Base-by-base conservation (phyloP, 1,284 basidiomycete genomes). In the Ceratobasidium sp. region DNA sequence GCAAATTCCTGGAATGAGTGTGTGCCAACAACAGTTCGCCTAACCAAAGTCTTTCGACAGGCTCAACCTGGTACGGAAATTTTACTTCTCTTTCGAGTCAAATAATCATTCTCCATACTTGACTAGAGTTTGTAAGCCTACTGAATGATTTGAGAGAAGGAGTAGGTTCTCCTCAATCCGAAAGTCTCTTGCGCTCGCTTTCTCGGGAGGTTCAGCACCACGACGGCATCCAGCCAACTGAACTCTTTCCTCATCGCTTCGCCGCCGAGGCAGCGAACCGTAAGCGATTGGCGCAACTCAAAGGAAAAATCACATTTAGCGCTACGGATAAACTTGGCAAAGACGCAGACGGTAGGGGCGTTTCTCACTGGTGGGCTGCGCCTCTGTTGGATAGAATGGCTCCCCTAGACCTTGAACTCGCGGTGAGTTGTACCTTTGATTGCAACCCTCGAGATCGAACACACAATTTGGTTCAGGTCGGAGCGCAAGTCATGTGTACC, bases 1-100 rank as follows among this genome's bases (percentile, higher is more conserved):
- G 92, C 94, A 0, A 79, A 85, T 56, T 83, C 83, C 58, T 98
- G 96, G 96, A 77, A 79, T n/a, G 75, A 80, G 70, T 83, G 86
- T 67, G 82, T 92, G 59, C 85, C 85, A 66, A 80, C 81, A 28
- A 87, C 86, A 2, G 83, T 87, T 76, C 86, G 84, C 73, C 82
- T 92, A 58, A 88, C 85, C 1, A 83, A 85, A 71, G 90, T 92
- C 33, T 91, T 91, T 80, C 83, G 91, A 87, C 74, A 75, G 49
- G 76, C 61, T 81, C 75, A 48, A 76, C 62, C 74, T 38, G 51
- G 66, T 74, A 38, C 21, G 40, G 36, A 38, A 38, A 7, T 23
- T 12, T 8, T 40, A 38, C 12, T 4, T 18, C 30, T 23, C 30
- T 18, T 42, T 16, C 21, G 16, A 48, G 30, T 12, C 12, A 14